These are phyloP conservation scores for Skeletonema potamos DNA, from an alignment of 108 stramenopile genomes.

Conservation along the genomic window DNA sequence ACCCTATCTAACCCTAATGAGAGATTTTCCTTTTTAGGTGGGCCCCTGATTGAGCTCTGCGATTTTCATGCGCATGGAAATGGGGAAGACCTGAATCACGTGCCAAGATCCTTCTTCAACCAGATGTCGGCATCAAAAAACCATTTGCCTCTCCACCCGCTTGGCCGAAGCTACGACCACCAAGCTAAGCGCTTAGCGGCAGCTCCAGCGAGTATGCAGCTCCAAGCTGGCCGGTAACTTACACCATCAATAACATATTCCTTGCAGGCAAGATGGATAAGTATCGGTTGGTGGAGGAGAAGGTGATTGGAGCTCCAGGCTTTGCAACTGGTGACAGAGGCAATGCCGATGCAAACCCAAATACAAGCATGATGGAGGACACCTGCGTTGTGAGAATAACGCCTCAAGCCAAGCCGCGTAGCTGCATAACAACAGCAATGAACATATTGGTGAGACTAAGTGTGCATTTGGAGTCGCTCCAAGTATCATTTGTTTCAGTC, in stretches of 20 bases:
- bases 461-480: not conserved
- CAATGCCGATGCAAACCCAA: slow-evolving; percentile 20
- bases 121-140: not conserved
- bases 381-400: slow-evolving; percentile 71
- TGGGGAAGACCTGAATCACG: not conserved
- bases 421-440: slow-evolving; percentile 85
- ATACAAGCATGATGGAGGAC: not conserved
- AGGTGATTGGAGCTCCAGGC: slow-evolving; percentile 39
- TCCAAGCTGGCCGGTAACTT: not conserved
- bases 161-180: no score
- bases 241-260: not conserved
- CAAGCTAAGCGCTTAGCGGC: no score
- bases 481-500: not conserved
- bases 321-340: slow-evolving; percentile 52
- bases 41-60: not conserved
- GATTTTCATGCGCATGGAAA: not conserved
- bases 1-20: not conserved
- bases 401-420: slow-evolving; percentile 84
- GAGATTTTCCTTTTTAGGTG: not conserved
- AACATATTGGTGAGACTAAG: slow-evolving; percentile 67
- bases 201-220: no score
- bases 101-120: not conserved
- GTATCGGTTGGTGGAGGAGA: slow-evolving; percentile 82
- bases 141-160: not conserved
- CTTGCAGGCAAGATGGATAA: slow-evolving; percentile 69